A percentile compares a stretch with the other conserved stretches of the same genome.
Conservation (phyloP, 2,329 filamentous ascomycete species). For the Escovopsis sp. region DNA sequence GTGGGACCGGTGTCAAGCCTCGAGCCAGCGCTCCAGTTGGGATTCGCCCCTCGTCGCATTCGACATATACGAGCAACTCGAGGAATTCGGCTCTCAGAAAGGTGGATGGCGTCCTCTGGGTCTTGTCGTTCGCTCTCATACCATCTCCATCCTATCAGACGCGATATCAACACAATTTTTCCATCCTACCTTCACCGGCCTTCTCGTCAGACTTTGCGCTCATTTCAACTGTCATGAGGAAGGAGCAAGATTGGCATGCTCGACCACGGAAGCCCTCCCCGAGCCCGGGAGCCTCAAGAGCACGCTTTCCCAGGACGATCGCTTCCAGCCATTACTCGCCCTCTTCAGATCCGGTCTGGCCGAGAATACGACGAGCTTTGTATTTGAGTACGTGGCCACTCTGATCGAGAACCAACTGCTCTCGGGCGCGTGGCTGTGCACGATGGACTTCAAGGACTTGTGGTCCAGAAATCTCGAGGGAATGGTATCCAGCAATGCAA, state of each 20-base stretch:
- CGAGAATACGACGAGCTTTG: constrained; percentile 4
- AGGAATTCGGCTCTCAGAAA: constrained; percentile 13
- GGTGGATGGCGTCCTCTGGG: constrained; percentile 20
- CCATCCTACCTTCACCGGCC: constrained; percentile 11
- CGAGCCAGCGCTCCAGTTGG: constrained; percentile 12
- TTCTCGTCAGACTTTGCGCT: constrained; percentile 16
- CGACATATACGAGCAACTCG: constrained; percentile 21
- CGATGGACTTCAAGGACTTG: constrained; percentile 10
- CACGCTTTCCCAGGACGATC: constrained; percentile 7
- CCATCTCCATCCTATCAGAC: constrained; percentile 13
- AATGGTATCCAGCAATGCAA: constrained; percentile 9
- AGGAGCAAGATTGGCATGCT: constrained; percentile 12
- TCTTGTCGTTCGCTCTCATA: constrained; percentile 18
- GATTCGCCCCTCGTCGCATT: constrained; percentile 12
- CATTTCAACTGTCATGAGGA: constrained; percentile 13
- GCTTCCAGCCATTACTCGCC: constrained; percentile 10
- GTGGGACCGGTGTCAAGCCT: constrained; percentile 15
- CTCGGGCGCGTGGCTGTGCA: constrained; percentile 12
- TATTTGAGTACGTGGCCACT: constrained; percentile 11
- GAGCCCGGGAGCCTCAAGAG: constrained; percentile 7
- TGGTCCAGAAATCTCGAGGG: constrained; percentile 14
- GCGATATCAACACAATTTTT: constrained; percentile 18
- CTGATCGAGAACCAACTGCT: constrained; percentile 10
- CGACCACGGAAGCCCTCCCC: constrained; percentile 6
- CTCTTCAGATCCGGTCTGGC: constrained; percentile 7